Conservation (phyloP, 1,284 basidiomycete genomes). For the Rhodotorula glutinis region DNA sequence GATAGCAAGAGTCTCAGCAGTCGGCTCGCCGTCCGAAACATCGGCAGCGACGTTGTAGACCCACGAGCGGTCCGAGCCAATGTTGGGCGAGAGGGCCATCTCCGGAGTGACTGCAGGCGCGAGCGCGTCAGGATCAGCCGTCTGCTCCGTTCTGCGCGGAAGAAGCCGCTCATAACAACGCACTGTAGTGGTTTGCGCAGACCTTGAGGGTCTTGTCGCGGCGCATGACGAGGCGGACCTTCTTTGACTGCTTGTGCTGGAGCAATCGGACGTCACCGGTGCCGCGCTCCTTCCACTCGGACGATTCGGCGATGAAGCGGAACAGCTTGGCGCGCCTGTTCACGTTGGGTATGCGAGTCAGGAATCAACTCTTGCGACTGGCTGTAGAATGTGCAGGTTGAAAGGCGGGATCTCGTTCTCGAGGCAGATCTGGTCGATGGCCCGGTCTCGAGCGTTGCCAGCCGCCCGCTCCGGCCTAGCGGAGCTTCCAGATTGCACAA, state of each 20-base stretch:
- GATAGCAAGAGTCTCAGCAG: conserved; percentile 92
- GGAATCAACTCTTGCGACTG: not conserved
- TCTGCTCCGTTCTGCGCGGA: too few species aligned
- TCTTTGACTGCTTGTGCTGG: conserved; percentile 81
- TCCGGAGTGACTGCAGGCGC: conserved; percentile 67
- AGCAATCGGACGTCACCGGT: conserved; percentile 89
- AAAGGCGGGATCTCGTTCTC: not conserved
- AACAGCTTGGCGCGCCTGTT: conserved; percentile 95
- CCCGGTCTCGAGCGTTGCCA: too few species aligned
- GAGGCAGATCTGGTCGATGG: not conserved
- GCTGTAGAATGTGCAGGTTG: too few species aligned
- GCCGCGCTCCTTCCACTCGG: conserved; percentile 96
- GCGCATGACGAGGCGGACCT: conserved; percentile 96
- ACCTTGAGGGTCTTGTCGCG: conserved; percentile 99
- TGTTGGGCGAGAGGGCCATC: conserved; percentile 95
- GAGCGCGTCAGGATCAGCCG: not conserved
- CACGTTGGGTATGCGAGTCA: not conserved
- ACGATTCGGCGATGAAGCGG: conserved; percentile 75
- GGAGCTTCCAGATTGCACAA: too few species aligned
- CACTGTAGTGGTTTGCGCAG: conserved; percentile 96
- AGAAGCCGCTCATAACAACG: too few species aligned
- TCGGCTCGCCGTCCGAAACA: conserved; percentile 82
- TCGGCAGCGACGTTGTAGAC: conserved; percentile 91
- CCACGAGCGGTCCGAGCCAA: conserved; percentile 98
- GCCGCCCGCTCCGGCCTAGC: too few species aligned